Evolutionary conservation across 1,284 basidiomycete species (phyloP), one percentile per base, ranked within the genome.

Genomic region (Apiotrichum montevideense): DNA sequence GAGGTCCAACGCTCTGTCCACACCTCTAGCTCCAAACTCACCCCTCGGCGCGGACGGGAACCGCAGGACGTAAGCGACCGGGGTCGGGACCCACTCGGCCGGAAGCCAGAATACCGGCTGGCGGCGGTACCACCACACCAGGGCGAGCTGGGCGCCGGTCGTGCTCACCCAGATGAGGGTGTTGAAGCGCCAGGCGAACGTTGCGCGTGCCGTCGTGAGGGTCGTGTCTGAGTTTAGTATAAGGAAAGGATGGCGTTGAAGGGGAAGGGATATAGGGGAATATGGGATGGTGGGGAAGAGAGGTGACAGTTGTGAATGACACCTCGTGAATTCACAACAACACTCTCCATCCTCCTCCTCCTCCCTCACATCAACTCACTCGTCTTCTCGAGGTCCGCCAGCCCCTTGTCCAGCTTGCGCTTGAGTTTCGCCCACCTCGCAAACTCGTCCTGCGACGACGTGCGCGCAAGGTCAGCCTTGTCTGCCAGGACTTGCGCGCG

Each of bases 401-500:
- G 75, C 5, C 87, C 88, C 77, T 96, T 97, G 78, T 99, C 96
- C 37, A 97, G 85, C 64, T 84, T 89, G 62, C 96, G 79, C 67
- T 89, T 80, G 67, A 98, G 78, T 79, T 93, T 95, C 46, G 95
- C 95, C 96, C 96, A 98, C 78, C 93, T 98, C 14, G 94, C 90
- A 74, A 99, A 98, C 72, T 98, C 88, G 72, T 98, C 95, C 73
- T 98, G 95, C 11, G 91, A 89, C 66, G 88, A 92, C 35, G 94
- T 98, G 69, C 86, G 85, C 57, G 87, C 77, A 8, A 98, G 83
- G 72, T 97, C 89, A 40, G 88, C 83, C 78, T 95, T 94, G 51
- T 85, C 86, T 35, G 79, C 74, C 43, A 95, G 79, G 32, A 96
- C 83, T 60, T 88, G 86, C 29, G 82, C 79, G 74, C 91, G 90